phyloP scores from a whole-genome alignment of 306 rosid genomes.

The Dryas drummondii region DNA sequence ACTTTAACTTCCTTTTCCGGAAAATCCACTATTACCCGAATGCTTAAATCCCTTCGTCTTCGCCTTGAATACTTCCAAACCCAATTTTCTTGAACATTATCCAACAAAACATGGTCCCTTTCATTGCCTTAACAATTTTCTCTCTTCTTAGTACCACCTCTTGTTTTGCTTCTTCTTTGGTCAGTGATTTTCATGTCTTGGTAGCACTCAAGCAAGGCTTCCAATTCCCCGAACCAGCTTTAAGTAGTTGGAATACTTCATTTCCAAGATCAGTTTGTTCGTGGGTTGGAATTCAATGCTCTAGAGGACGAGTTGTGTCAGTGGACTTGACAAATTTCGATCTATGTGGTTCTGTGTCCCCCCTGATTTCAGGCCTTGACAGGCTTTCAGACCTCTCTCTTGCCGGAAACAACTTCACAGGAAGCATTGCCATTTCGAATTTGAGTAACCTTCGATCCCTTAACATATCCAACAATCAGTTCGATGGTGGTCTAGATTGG shows the following conservation, averaged over 20 bases:
- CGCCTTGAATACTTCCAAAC: conserved; percentile 49
- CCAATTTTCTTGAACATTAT: conserved; percentile 39
- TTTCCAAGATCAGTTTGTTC: conserved; percentile 60
- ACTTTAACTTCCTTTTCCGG: conserved; percentile 47
- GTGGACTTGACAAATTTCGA: conserved; percentile 61
- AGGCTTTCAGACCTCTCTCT: conserved; percentile 60
- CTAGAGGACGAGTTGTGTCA: conserved; percentile 51
- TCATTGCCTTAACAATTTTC: conserved; percentile 49
- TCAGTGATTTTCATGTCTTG: conserved; percentile 59
- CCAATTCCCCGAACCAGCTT: conserved; percentile 51
- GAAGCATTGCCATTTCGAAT: conserved; percentile 51
- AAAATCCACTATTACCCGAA: conserved; percentile 36
- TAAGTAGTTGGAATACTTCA: conserved; percentile 54
- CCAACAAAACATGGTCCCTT: conserved; percentile 45
- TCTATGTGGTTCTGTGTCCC: conserved; percentile 63
- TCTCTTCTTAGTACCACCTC: conserved; percentile 47
- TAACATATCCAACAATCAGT: conserved; percentile 73
- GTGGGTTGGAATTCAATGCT: conserved; percentile 70
- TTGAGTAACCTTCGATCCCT: conserved; percentile 56
- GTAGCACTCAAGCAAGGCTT: conserved; percentile 58
- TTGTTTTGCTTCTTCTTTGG: conserved; percentile 52
- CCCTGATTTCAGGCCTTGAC: conserved; percentile 56
- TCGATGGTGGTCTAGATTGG: conserved; percentile 65
- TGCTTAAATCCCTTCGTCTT: conserved; percentile 50
- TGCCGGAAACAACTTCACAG: conserved; percentile 73